Evolutionary conservation across 2,329 filamentous ascomycete species (phyloP), one percentile per base, ranked within the genome.

Genomic region (Exophiala spinifera): DNA sequence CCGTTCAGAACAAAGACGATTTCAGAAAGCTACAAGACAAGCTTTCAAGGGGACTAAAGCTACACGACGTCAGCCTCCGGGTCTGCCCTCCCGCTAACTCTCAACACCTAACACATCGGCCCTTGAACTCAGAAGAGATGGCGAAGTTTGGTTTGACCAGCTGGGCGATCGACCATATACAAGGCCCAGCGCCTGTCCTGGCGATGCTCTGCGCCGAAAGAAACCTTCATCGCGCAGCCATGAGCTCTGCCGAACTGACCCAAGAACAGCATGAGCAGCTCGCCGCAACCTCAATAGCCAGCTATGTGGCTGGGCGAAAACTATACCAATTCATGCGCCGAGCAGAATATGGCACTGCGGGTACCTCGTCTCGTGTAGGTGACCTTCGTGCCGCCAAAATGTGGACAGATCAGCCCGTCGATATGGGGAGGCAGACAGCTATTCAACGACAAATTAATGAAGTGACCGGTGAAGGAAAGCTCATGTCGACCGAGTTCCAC

Each of bases 191-290:
- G 1, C 81, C 88, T 1, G 89, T 99, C 1, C 74, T 97, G 31
- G 87, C 89, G 5, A 94, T 95, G 87, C 80, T 99, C 19, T 96
- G 91, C 69, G 80, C 84, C 11, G 86, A 88, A 62, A 82, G 80
- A 54, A 79, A 75, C 49, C 70, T 96, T 5, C 84, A 95, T 63
- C 74, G 76, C 21, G 85, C 86, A 4, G 89, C 83, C 0, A 79
- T 92, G 42, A 77, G 81, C 14, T 73, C 84, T 13, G 69, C 69
- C 4, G 83, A 89, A 8, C 82, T 91, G 31, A 81, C 70, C 2
- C 81, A 88, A 28, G 76, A 80, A 36, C 84, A 90, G 62, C 89
- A 86, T 64, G 76, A 86, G n/a, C 73, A 70, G n/a, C 74, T 96
- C 31, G 73, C 81, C 39, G 72, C 74, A 13, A 79, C 76, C 46